phyloP scores from a whole-genome alignment of 192 early-diverging fungal species.

The Gamsiella multidivaricata region DNA sequence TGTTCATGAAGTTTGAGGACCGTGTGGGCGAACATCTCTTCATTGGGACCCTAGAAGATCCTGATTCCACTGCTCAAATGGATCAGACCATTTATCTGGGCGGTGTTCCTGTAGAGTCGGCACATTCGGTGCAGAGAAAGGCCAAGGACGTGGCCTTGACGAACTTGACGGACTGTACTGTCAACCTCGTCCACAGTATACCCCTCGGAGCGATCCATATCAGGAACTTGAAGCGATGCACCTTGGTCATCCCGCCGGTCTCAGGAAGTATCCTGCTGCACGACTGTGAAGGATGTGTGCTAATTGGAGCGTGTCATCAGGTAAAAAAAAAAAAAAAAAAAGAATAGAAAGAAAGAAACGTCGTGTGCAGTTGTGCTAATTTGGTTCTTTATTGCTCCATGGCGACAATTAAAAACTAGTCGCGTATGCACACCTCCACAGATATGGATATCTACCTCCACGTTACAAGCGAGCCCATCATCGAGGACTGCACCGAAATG shows the following conservation, averaged over 20 bases:
- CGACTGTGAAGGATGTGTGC: slow-evolving; percentile 65
- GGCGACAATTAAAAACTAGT: slow-evolving; percentile 60
- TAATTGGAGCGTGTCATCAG: slow-evolving; percentile 81
- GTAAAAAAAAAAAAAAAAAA: slow-evolving; percentile 53
- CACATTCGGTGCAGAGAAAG: not conserved
- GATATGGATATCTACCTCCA: slow-evolving; percentile 73
- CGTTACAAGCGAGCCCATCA: slow-evolving; percentile 84
- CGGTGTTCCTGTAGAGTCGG: slow-evolving; percentile 3
- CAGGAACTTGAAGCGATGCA: slow-evolving; percentile 68
- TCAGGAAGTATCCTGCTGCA: slow-evolving; percentile 78
- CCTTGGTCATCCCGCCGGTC: slow-evolving; percentile 72
- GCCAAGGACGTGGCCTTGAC: slow-evolving; percentile 67
- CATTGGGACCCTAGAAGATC: not conserved
- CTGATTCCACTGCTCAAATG: not conserved
- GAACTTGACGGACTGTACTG: slow-evolving; percentile 67
- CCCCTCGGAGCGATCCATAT: slow-evolving; percentile 80
- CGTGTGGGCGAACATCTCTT: slow-evolving; percentile 16
- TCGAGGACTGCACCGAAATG: slow-evolving; percentile 79
- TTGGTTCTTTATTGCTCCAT: not conserved
- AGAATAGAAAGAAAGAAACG: not conserved
- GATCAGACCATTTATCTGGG: slow-evolving; percentile 11
- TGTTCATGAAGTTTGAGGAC: slow-evolving; percentile 44
- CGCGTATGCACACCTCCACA: slow-evolving; percentile 80
- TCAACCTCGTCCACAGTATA: slow-evolving; percentile 66
- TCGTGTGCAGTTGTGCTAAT: not conserved